Evolutionary conservation across 108 stramenopile species (phyloP).

Genomic region (Craspedostauros australis): DNA sequence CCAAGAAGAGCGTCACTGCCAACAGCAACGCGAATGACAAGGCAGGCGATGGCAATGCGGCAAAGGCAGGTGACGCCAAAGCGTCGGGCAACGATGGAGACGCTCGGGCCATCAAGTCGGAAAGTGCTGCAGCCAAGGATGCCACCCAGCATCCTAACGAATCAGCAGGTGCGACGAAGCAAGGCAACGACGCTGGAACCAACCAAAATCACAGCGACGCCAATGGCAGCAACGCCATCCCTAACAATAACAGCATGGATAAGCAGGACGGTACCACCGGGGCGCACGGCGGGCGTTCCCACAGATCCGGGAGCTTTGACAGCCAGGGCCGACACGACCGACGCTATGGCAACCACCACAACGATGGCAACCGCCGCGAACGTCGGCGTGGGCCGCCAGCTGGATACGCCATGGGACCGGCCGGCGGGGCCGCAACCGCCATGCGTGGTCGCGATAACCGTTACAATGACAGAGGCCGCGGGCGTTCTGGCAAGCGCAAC

Average conservation of each 20-base stretch:
- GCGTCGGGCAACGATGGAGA: too few relatives aligned
- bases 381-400: slow-evolving; percentile 66
- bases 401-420: slow-evolving; percentile 79
- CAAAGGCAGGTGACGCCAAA: slow-evolving; percentile 26
- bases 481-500: neutral
- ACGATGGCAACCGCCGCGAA: slow-evolving; percentile 25
- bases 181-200: neutral
- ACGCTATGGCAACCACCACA: too few relatives aligned
- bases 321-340: too few relatives aligned
- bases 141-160: too few relatives aligned
- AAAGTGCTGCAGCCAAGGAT: too few relatives aligned
- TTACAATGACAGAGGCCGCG: neutral
- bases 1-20: slow-evolving; percentile 2
- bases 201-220: slow-evolving; percentile 6
- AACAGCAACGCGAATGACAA: slow-evolving; percentile 2
- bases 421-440: slow-evolving; percentile 30
- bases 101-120: too few relatives aligned
- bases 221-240: too few relatives aligned
- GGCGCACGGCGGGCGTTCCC: too few relatives aligned
- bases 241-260: too few relatives aligned
- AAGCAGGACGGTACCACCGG: too few relatives aligned
- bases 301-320: too few relatives aligned
- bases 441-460: slow-evolving; percentile 1
- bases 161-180: slow-evolving; percentile 9
- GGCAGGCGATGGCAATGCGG: too few relatives aligned